These are phyloP conservation scores for Backusella morwellensis DNA, from an alignment of 192 early-diverging fungal species.

Conservation along the genomic window DNA sequence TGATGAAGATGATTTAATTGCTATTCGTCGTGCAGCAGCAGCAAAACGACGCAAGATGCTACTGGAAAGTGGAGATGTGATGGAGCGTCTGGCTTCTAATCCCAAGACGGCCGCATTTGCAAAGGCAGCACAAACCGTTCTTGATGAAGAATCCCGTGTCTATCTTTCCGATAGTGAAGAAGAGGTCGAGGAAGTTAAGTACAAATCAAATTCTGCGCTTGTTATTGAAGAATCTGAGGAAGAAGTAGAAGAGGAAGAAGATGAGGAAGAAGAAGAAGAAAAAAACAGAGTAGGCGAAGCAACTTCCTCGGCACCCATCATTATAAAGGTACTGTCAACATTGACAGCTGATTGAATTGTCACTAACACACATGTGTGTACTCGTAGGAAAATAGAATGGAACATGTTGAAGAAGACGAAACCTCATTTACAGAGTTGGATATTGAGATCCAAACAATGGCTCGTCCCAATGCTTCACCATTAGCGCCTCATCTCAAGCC, in stretches of 20 bases:
- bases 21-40: conserved; percentile 23
- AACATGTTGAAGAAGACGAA: not conserved
- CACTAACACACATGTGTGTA: not conserved
- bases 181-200: conserved; percentile 9
- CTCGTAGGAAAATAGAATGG: not conserved
- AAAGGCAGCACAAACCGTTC: conserved; percentile 28
- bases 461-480: not conserved
- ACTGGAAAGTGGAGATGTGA: conserved; percentile 16
- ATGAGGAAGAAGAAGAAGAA: conserved; percentile 3
- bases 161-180: conserved; percentile 35
- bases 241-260: conserved; percentile 13
- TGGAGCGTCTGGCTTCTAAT: conserved; percentile 23
- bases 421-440: not conserved
- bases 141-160: conserved; percentile 18
- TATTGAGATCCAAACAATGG: conserved; percentile 2
- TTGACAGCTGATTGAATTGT: too few relatives aligned
- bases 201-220: not conserved
- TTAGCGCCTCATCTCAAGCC: not conserved
- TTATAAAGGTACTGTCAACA: not conserved
- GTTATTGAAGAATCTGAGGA: conserved; percentile 8
- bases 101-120: conserved; percentile 41
- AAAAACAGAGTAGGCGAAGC: not conserved
- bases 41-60: conserved; percentile 25
- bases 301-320: not conserved
- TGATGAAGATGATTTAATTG: conserved; percentile 31